Evolutionary conservation across 441 rosid species (phyloP), one percentile per base, ranked within the genome.

Genomic region (Lepidium campestre): DNA sequence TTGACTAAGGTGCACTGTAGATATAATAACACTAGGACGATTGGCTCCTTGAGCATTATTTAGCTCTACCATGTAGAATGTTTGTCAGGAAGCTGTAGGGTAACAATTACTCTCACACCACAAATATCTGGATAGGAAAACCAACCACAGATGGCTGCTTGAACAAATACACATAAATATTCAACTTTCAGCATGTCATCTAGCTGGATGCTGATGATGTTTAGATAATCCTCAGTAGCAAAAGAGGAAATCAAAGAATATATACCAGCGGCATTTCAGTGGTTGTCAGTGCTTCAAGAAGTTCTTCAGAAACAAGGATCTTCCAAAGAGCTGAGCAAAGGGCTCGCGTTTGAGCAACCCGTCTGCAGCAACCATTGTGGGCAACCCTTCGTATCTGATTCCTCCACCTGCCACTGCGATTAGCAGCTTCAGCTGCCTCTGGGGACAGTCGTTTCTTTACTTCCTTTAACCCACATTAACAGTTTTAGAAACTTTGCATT

Each of bases 321-420:
- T 91, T 94, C 99, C 99, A 94, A 32, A 94, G 88, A 67, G 82
- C 87, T 72, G 86, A 84, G 76, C 71, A 79, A 18, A 94, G 72
- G 57, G 96, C 91, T 72, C 96, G 83, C 17, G 81, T 81, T 77
- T 85, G 98, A 54, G 99, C 96, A 76, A 78, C 99, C 52, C 97
- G 86, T 48, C 84, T 92, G 76, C 99, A 94, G 76, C 98, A 94
- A 70, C 99, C 97, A 76, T 91, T 93, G 77, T 90, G 95, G 62
- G 97, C 97, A 65, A 85, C 96, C 78, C 88, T 90, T 60, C 93
- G 86, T 81, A 84, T 91, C 79, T 94, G 99, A 82, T 94, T 94
- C 80, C 79, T 88, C 99, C 99, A 91, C 79, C 90, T 81, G 72
- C 99, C 98, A 81, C 82, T 83, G 73, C 71, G 85, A 78, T 79